A percentile compares a stretch with the other conserved stretches of the same genome.
Evolutionary conservation across 345 rosid genomes (phyloP).

Genomic region (Cardamine chenopodiifolia): DNA sequence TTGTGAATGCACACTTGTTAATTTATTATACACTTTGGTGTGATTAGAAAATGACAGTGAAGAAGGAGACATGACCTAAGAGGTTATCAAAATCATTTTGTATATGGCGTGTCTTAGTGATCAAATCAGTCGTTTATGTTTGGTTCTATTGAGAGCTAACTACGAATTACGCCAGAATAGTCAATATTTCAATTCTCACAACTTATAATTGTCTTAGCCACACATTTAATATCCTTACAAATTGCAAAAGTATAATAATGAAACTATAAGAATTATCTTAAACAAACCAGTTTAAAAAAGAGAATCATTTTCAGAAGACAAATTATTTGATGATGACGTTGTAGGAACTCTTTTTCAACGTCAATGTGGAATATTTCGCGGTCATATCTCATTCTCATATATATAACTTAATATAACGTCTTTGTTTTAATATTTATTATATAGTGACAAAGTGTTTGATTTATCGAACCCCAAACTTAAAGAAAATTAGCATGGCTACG

Average conservation of each 20-base stretch:
- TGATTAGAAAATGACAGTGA: constrained; percentile 34
- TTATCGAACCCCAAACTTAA: not conserved
- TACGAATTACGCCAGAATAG: constrained; percentile 13
- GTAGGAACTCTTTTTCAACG: constrained; percentile 23
- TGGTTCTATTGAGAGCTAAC: constrained; percentile 29
- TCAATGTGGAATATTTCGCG: constrained; percentile 22
- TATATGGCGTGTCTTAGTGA: constrained; percentile 21
- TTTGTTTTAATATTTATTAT: not conserved
- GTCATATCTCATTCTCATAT: not conserved
- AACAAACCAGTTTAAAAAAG: not conserved
- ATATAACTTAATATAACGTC: too few relatives aligned
- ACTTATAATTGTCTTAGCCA: constrained; percentile 17
- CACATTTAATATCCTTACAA: constrained; percentile 14
- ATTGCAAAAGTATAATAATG: constrained; percentile 12
- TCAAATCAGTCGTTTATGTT: constrained; percentile 27
- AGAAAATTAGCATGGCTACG: constrained; percentile 21
- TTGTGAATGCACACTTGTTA: not conserved
- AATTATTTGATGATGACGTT: constrained; percentile 25
- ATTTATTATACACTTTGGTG: not conserved
- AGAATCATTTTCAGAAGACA: constrained; percentile 22
- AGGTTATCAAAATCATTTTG: constrained; percentile 34
- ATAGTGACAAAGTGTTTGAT: constrained; percentile 27
- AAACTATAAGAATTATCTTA: constrained; percentile 9
- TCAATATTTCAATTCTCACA: not conserved
- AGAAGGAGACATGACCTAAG: constrained; percentile 34